Conservation (phyloP, 176 grass and related monocot species). For the Lolium perenne region DNA sequence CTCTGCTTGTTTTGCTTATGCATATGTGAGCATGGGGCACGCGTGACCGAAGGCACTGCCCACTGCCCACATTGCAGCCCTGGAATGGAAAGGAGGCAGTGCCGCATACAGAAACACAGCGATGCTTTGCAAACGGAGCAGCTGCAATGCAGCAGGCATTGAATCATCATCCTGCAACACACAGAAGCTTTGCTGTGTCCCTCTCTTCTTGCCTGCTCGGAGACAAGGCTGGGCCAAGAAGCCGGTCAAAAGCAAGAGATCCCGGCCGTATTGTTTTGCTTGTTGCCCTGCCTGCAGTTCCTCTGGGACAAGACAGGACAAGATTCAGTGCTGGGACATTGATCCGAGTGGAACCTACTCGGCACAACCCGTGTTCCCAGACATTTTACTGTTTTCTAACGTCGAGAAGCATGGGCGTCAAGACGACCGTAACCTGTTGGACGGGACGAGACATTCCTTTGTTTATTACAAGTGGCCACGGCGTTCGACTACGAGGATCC, state of each 20-base stretch:
- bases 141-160: neutral
- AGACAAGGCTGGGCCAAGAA: conserved; percentile 17
- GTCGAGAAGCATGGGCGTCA: conserved; percentile 5
- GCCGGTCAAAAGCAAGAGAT: conserved; percentile 17
- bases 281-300: neutral
- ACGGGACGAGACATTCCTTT: neutral
- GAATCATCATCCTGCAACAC: neutral
- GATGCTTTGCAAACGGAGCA: neutral
- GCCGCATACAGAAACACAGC: neutral
- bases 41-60: neutral
- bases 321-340: neutral
- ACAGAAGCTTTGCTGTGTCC: neutral
- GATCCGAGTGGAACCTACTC: neutral
- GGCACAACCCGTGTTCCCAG: neutral
- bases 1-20: neutral
- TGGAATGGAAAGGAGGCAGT: conserved; percentile 1
- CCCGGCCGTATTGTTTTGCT: conserved; percentile 12
- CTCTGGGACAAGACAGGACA: neutral
- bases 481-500: neutral
- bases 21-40: neutral
- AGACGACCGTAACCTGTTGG: neutral
- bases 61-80: conserved; percentile 2
- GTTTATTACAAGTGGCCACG: neutral
- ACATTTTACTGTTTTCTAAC: neutral
- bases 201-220: neutral